Base-by-base conservation (phyloP, 1,284 basidiomycete species). In the Boletus semigastroideus region DNA sequence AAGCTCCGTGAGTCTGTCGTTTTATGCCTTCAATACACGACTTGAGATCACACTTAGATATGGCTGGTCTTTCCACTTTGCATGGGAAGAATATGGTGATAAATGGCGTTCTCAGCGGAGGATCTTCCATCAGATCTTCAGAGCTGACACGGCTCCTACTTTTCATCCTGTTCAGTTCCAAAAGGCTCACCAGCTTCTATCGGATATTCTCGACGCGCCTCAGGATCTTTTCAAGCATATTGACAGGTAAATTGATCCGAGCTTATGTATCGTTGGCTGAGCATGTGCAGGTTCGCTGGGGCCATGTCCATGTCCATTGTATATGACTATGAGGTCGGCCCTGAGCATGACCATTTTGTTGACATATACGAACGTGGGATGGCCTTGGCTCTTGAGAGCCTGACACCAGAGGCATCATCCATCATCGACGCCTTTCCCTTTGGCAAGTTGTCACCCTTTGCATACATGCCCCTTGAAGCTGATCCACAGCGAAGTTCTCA, bases 41-140 rank as follows among this genome's bases (percentile, higher is more conserved):
- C 9, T 48, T 2, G 17, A 19, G 37, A 16, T 10, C 8, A 16
- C 69, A 12, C 25, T 27, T 27, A 68, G 64, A 16, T 68, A 48
- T 46, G 64, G 64, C 30, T 61, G 53, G 46, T 49, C 49, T n/a
- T 68, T 67, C 49, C 59, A 52, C 33, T 52, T 69, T 33, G 52
- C 16, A 6, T 64, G 51, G 42, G 31, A 45, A 37, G 45, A 22
- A 27, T 68, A 66, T 13, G 57, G 59, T 4, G 52, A 60, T 28
- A n/a, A 22, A 10, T 66, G 67, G 64, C 64, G 67, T 8, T 48
- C 42, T 7, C 53, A 63, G 16, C 56, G 62, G 48, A 54, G 53
- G 34, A 41, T 68, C 1, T 68, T 66, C 34, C 66, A 69, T 33
- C 66, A 69, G 27, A 39, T 54, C 11, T 69, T 69, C 31, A 52